These are phyloP conservation scores for Astragalus membranaceus DNA, from an alignment of 306 rosid species.

Conservation along the genomic window DNA sequence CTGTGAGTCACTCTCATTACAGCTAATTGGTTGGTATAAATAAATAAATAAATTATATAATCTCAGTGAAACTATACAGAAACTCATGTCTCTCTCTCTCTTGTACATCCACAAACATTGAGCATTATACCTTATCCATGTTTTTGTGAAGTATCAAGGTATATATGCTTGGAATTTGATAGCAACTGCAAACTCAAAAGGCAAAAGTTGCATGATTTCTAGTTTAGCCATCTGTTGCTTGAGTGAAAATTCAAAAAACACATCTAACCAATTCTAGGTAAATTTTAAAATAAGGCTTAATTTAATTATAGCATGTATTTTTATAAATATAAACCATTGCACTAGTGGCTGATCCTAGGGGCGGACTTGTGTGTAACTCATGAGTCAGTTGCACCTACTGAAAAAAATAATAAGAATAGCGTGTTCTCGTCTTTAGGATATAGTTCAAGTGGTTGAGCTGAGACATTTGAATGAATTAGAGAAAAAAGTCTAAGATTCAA, in stretches of 20 bases:
- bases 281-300: conserved; percentile 7
- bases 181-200: background rate
- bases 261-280: background rate
- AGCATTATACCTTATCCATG: conserved; percentile 5
- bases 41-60: background rate
- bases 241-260: conserved; percentile 13
- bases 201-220: background rate
- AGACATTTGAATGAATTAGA: too few species aligned
- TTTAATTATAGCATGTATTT: background rate
- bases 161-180: background rate
- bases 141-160: background rate
- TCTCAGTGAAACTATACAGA: conserved; percentile 19
- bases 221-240: conserved; percentile 1
- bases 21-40: conserved; percentile 18
- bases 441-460: too few species aligned
- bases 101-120: conserved; percentile 16
- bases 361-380: too few species aligned
- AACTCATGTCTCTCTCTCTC: conserved; percentile 22
- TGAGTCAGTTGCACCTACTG: too few species aligned
- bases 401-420: too few species aligned
- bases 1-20: conserved; percentile 24
- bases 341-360: background rate
- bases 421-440: too few species aligned
- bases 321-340: background rate
- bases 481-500: too few species aligned